Percentiles rank a stretch among this genome's conserved stretches.
phyloP scores from a whole-genome alignment of 2,329 filamentous ascomycete species.

The Aspergillus udagawae region DNA sequence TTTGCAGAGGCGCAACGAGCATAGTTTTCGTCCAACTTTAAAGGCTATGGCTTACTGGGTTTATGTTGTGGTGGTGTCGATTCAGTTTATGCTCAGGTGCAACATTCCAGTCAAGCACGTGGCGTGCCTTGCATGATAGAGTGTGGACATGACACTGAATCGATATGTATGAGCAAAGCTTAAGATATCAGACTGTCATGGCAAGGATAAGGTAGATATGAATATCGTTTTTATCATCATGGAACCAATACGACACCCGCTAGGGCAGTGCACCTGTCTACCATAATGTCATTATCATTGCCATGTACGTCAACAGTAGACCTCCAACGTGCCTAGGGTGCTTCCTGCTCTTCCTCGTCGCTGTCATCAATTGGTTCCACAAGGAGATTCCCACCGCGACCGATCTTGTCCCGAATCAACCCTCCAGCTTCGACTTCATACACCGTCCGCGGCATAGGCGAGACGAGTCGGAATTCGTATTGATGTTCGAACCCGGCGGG shows the following conservation, averaged over 20 bases:
- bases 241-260: not conserved
- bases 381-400: constrained; percentile 80
- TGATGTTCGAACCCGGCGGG: constrained; percentile 72
- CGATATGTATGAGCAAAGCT: no score
- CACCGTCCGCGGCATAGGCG: constrained; percentile 77
- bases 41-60: not conserved
- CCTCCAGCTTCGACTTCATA: constrained; percentile 65
- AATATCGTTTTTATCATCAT: not conserved
- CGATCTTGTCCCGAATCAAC: constrained; percentile 69
- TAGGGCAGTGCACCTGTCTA: not conserved
- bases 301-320: not conserved
- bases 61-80: not conserved
- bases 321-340: not conserved
- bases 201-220: not conserved
- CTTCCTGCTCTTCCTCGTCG: constrained; percentile 40
- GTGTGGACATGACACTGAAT: not conserved
- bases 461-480: constrained; percentile 82
- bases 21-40: no score
- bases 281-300: not conserved
- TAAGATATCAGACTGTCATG: not conserved
- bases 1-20: not conserved
- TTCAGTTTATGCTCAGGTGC: not conserved
- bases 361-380: constrained; percentile 67
- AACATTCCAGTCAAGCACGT: not conserved
- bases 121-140: not conserved